Percentiles rank a stretch among this genome's conserved stretches.
phyloP scores from a whole-genome alignment of 495 filamentous ascomycete genomes.

The Penicillium ochrochloron region DNA sequence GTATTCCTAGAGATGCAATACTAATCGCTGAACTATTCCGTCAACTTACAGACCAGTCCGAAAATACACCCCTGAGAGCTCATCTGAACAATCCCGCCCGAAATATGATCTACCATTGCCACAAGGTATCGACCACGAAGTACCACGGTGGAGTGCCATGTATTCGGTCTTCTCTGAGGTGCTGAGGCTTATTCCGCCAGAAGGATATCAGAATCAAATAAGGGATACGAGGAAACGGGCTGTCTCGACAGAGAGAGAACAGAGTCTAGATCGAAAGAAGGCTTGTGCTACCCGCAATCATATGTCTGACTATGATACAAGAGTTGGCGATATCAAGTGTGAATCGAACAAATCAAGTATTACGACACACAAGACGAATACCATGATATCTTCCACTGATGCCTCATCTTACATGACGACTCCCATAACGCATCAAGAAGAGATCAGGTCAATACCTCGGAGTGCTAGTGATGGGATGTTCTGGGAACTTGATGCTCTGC shows the following conservation, averaged over 20 bases:
- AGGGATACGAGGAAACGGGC: not conserved
- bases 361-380: not conserved
- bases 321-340: not conserved
- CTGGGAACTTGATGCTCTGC: constrained; percentile 13
- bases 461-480: not conserved
- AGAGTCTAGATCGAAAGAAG: not conserved
- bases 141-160: constrained; percentile 18
- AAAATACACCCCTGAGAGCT: not conserved
- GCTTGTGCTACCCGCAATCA: not conserved
- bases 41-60: not conserved
- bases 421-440: not conserved
- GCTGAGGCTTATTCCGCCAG: constrained; percentile 19
- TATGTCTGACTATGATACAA: not conserved
- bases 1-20: not conserved
- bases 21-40: not conserved
- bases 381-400: not conserved
- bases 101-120: constrained; percentile 11
- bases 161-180: constrained; percentile 22
- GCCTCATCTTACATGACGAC: not conserved
- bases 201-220: not conserved
- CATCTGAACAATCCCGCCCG: not conserved
- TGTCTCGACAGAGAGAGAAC: not conserved
- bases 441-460: not conserved
- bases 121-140: constrained; percentile 20
- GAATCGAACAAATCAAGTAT: not conserved